Base-by-base conservation (phyloP, 192 early-diverging fungal species). In the Chytriomyces sp. region DNA sequence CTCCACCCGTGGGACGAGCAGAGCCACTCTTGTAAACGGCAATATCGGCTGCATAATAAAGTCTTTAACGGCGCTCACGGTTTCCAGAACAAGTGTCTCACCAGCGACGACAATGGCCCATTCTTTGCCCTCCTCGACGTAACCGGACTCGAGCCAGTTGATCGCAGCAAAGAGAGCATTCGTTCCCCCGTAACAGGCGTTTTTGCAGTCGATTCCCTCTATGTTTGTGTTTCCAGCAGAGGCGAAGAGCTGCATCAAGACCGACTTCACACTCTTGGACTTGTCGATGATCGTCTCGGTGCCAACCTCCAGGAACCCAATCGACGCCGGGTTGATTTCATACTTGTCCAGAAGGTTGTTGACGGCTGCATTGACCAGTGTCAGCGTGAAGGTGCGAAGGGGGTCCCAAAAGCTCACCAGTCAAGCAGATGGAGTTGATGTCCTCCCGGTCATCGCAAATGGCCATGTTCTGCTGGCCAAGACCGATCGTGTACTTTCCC, bases 211-310 rank as follows among this genome's bases (percentile, higher is more conserved):
- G 56, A 99, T 91, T 44, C 98, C 98, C 78, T 95, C 96, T 34
- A 99, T 92, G 76, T 90, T 91, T 57, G 89, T 89, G 89, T 99
- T 99, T 40, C 92, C 93, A 39, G 89, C 89, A 66, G 93, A 91
- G 55, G 81, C 80, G 74, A 99, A 99, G 36, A 99, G 86, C 65
- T 91, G 91, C 98, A 99, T 99, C 65, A 99, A 87, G 34, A 92
- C 91, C 6, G 94, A 89, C 85, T 99, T 99, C 76, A 96, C 95
- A 32, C 94, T 91, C 87, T 99, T 99, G 66, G 93, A 93, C 85
- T 99, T 99, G 88, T 99, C 97, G 64, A 99, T 94, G 75, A 99
- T 96, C 49, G 97, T 96, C 81, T 99, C 97, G 54, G 97, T 99
- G 44, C 97, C 97, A 44, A 99, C 95, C 75, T 99, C 97, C 32